Evolutionary conservation across 129 eudicot genomes (phyloP), one percentile per base, ranked within the genome.

Genomic region (Chrysanthemum seticuspe): DNA sequence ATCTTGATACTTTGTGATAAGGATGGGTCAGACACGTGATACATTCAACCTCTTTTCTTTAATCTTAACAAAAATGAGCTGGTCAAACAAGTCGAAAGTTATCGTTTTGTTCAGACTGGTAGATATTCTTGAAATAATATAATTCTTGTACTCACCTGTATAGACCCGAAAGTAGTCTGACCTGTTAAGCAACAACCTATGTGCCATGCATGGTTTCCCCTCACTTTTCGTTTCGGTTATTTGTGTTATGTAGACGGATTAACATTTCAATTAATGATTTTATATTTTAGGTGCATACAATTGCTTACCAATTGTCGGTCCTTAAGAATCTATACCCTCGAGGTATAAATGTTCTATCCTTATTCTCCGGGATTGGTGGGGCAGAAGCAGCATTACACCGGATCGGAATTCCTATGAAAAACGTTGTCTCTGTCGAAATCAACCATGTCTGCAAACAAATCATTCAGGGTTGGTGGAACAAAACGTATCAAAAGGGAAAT

Each of bases 241-340:
- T 40, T 40, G 10, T 57, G 10, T 57, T 10, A 2, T 4, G 23
- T 57, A 57, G 10, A 18, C 36, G 16, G 67, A 14, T 62, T 62
- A 27, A 31, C 67, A 21, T 21, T 27, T 18, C 14, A 40, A 5
- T 14, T 29, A 62, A 62, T 31, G 7, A 14, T 29, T 40, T 31
- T 29, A 40, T 40, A 13, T 53, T 40, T 36, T 51, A 65, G 70
- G 74, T 78, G 12, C 83, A 85, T 62, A 85, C 83, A 1, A 81
- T 85, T 52, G 89, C 78, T 27, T 78, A 85, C 56, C 89, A 81
- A 61, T 70, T 85, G 1, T 85, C 81, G 0, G 86, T 78, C 0
- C 53, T 65, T 4, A 65, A 65, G 52, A n/a, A 65, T 44, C 4
- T 65, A 21, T 65, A 36, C 70, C 70, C 54, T n/a, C 14, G 15